phyloP scores from a whole-genome alignment of 1,139 yeast genomes.

The Protomyces arabidopsidicola region DNA sequence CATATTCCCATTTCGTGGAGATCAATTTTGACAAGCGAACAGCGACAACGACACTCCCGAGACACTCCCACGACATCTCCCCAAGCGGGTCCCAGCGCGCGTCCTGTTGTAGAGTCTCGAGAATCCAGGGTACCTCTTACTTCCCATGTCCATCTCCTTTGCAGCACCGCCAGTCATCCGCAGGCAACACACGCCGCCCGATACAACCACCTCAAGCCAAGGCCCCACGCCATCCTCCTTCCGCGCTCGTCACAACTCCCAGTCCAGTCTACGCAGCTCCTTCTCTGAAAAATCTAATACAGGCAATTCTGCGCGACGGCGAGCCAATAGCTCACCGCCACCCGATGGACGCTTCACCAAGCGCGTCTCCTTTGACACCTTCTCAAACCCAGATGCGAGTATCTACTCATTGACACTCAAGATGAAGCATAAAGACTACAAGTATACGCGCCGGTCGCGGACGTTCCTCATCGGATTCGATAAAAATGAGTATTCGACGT shows the following conservation, averaged over 20 bases:
- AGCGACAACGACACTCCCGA: no score
- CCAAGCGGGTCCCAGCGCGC: no score
- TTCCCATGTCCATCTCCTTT: conserved; percentile 20
- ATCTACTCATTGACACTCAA: conserved; percentile 50
- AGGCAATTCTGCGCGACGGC: neutral
- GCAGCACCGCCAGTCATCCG: conserved; percentile 21
- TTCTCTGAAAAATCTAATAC: neutral
- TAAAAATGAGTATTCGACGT: conserved; percentile 53
- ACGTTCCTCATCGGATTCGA: conserved; percentile 62
- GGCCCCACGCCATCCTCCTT: neutral
- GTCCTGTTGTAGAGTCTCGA: no score
- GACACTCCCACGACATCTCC: no score
- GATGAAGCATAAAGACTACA: conserved; percentile 54
- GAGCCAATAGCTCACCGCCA: conserved; percentile 9
- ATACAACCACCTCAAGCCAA: neutral
- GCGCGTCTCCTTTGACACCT: conserved; percentile 56
- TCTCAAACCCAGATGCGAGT: conserved; percentile 43
- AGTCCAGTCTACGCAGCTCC: conserved; percentile 7
- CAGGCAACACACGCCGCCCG: conserved; percentile 12
- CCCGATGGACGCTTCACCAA: conserved; percentile 20
- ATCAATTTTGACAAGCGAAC: no score
- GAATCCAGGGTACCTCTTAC: no score
- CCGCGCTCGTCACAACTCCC: conserved; percentile 14
- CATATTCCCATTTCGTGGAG: no score
- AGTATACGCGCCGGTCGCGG: conserved; percentile 54